These are phyloP conservation scores for Cornus florida DNA, from an alignment of 148 eudicot species.

Conservation along the genomic window DNA sequence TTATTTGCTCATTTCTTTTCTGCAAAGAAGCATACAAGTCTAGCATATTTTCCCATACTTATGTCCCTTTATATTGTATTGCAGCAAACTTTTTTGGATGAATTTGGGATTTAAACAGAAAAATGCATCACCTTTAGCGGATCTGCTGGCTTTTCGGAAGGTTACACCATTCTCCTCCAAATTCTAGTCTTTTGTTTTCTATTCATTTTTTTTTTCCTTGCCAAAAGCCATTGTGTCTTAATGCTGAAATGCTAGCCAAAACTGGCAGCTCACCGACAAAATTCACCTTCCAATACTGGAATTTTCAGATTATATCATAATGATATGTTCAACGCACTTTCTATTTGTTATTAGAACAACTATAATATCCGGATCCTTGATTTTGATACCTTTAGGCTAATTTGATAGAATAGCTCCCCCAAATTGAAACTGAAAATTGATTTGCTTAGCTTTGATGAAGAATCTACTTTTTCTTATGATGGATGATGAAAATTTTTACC, in stretches of 20 bases:
- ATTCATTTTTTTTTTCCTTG: neutral
- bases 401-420: neutral
- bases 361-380: neutral
- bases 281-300: neutral
- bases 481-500: too few species aligned
- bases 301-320: neutral
- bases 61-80: neutral
- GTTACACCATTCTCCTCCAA: constrained; percentile 24
- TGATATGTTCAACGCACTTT: neutral
- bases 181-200: neutral
- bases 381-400: neutral
- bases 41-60: constrained; percentile 2
- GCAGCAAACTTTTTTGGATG: constrained; percentile 93
- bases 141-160: constrained; percentile 90
- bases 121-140: constrained; percentile 86
- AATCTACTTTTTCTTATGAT: neutral
- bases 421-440: neutral
- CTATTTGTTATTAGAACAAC: neutral
- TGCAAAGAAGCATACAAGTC: neutral
- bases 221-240: neutral
- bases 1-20: neutral
- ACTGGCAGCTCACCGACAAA: neutral
- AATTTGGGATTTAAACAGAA: constrained; percentile 83
- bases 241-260: neutral
- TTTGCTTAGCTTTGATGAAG: constrained; percentile 1